Evolutionary conservation across 192 early-diverging fungal species (phyloP), one percentile per base, ranked within the genome.

Genomic region (Pecoramyces ruminantium): DNA sequence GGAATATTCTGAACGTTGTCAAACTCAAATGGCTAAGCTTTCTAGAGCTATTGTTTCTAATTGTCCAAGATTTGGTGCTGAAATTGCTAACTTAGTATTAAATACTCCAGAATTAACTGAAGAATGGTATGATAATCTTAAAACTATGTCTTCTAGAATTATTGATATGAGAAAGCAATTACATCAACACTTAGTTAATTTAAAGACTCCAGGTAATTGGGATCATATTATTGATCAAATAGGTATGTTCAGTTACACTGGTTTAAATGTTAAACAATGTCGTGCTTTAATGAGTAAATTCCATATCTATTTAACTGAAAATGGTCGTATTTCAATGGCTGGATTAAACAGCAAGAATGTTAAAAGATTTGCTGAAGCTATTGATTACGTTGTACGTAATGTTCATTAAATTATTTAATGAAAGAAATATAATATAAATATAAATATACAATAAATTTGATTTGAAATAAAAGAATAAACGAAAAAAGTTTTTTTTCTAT

Each of bases 231-330:
- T 90, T 12, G 91, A 93, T 79, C 97, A 99, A 86, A 97, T 98
- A 83, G 97, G 97, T 83, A 99, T 99, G 97, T 99, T 99, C 85
- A 93, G 93, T 28, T 99, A 92, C 86, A 98, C 97, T 3, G 97
- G 97, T 21, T 86, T 98, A 80, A 90, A 81, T 51, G 82, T 88
- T 90, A 86, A 80, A 82, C 96, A 99, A 86, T 94, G 94, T 81
- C 90, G 91, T 81, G 89, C 89, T 5, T 87, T 99, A 80, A 90
- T 89, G 78, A 89, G 93, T 38, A 91, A 96, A 87, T 95, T 93
- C 85, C 96, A 98, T 83, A 87, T 97, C 80, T 99, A 98, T 84
- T 82, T 99, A 88, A 96, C 95, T 21, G 93, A 94, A 77, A 95
- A 97, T 83, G 97, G 97, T 58, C 92, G 97, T 78, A 96, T 99